Evolutionary conservation across 768 basidiomycete genomes (phyloP), one percentile per base, ranked within the genome.

Genomic region (Hemileccinum impolitum): DNA sequence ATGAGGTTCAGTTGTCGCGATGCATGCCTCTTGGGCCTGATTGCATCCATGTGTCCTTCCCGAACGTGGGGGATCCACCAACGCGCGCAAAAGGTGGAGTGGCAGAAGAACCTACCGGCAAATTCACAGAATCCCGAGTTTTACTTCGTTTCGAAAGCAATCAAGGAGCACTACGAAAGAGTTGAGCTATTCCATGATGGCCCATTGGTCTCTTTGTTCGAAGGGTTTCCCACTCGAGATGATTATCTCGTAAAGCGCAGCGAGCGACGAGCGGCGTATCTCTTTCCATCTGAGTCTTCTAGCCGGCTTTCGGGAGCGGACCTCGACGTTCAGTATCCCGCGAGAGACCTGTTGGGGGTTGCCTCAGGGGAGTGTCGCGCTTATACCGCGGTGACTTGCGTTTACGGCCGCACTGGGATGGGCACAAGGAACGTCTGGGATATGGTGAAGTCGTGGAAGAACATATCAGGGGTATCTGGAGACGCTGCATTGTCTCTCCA

Each of bases 61-160:
- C 26, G 9, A 4, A 28, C 26, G 26, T 9, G 26, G 26, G 4
- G 9, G 5, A 5, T 9, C 26, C 5, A 5, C 4, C 70, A 72
- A 50, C 72, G 70, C 1, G 76, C 75, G 72, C 71, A 78, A 50
- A 58, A 53, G 1, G 67, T 75, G 0, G 18, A 57, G 3, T 63
- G 75, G 76, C 21, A 18, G 3, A 21, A n/a, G n/a, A n/a, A n/a
- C n/a, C n/a, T n/a, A n/a, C n/a, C n/a, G n/a, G n/a, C n/a, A n/a
- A n/a, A n/a, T n/a, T n/a, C n/a, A n/a, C n/a, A n/a, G n/a, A n/a
- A 39, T 42, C 45, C 58, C 32, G 58, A 43, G 2, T 60, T 73
- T 31, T 54, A 54, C 26, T 9, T 48, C 8, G 42, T 51, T 2
- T 55, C 61, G 8, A 51, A 56, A n/a, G 57, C 56, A 7, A 69